These are phyloP conservation scores for Fusarium solani-melongenae DNA, from an alignment of 2,329 filamentous ascomycete genomes.

Conservation along the genomic window DNA sequence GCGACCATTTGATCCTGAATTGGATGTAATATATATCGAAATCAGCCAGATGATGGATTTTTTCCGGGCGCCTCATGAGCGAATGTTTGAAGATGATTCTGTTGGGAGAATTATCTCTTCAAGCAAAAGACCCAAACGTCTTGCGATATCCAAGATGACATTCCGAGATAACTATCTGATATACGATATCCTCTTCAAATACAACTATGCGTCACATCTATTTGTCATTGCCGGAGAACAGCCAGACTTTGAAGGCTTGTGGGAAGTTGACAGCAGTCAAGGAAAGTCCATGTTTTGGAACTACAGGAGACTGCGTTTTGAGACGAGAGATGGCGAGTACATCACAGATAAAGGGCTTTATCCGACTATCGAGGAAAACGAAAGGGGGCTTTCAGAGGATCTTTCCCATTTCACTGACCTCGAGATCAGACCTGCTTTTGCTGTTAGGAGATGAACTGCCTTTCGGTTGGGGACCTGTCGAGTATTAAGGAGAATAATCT, in stretches of 20 bases:
- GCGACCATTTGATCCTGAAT: not conserved
- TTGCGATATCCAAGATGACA: not conserved
- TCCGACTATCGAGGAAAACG: not conserved
- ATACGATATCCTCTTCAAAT: fast-evolving
- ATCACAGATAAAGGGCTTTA: not conserved
- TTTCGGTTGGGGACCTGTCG: no score
- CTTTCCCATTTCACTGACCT: fast-evolving
- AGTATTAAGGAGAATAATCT: no score
- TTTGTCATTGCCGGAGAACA: constrained; percentile 7
- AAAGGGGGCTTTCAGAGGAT: fast-evolving
- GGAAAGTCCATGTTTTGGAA: constrained; percentile 2
- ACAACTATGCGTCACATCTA: not conserved
- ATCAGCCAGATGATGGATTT: not conserved
- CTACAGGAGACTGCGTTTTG: not conserved
- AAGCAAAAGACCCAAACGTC: not conserved
- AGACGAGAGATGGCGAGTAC: not conserved
- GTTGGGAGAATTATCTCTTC: not conserved
- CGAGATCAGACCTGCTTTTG: not conserved
- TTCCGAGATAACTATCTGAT: not conserved
- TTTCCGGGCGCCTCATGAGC: not conserved
- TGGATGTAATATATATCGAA: constrained; percentile 20
- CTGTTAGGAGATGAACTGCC: not conserved
- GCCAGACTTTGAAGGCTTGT: not conserved
- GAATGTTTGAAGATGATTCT: not conserved
- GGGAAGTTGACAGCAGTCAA: constrained; percentile 2